Conservation (phyloP, 257 asterid genomes). For the Capsicum chinense region DNA sequence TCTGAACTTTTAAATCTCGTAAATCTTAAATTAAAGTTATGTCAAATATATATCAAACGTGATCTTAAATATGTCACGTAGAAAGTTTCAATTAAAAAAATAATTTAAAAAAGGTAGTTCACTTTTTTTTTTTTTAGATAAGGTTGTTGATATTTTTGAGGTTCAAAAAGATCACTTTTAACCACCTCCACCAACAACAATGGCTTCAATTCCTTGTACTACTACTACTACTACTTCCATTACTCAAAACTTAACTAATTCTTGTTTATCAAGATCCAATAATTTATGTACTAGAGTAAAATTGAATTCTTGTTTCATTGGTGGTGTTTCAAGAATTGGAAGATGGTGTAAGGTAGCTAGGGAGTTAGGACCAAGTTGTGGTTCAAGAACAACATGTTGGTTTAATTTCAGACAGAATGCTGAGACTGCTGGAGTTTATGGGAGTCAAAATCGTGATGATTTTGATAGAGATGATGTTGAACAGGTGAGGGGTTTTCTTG, state of each 20-base stretch:
- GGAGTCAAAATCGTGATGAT: slow-evolving; percentile 88
- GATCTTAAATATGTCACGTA: too few species aligned
- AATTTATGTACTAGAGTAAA: background rate
- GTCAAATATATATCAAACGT: too few species aligned
- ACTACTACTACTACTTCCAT: too few species aligned
- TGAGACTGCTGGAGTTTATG: slow-evolving; percentile 93
- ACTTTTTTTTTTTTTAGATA: background rate
- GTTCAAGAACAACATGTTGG: slow-evolving; percentile 77
- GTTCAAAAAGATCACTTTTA: background rate
- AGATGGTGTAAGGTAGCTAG: slow-evolving; percentile 51
- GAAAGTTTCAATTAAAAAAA: too few species aligned
- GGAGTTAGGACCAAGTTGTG: slow-evolving; percentile 56
- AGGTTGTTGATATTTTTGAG: slow-evolving; percentile 13
- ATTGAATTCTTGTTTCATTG: slow-evolving; percentile 43
- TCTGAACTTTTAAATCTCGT: too few species aligned
- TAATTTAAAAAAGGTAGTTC: too few species aligned
- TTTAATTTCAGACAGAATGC: slow-evolving; percentile 89
- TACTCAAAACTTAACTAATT: slow-evolving; percentile 44
- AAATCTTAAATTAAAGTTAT: too few species aligned
- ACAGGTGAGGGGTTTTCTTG: slow-evolving; percentile 52
- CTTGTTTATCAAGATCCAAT: slow-evolving; percentile 33
- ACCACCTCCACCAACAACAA: background rate
- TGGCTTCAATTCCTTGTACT: slow-evolving; percentile 54
- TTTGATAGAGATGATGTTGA: slow-evolving; percentile 97
- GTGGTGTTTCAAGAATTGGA: slow-evolving; percentile 37